Conservation (phyloP, 129 eudicot species). For the Lonicera japonica region DNA sequence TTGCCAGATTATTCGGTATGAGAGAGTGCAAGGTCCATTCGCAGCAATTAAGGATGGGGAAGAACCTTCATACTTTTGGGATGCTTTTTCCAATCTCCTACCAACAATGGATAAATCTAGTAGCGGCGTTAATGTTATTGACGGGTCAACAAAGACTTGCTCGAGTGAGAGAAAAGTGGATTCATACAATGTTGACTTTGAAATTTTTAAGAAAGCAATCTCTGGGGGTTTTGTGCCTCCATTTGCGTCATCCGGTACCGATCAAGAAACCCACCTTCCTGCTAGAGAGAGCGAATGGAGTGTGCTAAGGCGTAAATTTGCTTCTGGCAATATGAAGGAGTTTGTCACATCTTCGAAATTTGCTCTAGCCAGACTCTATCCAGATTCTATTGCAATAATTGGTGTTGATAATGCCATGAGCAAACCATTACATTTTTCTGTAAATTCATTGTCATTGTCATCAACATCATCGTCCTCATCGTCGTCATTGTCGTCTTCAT, state of each 20-base stretch:
- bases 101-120: slow-evolving; percentile 34
- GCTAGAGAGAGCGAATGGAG: slow-evolving; percentile 80
- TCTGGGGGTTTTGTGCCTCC: slow-evolving; percentile 73
- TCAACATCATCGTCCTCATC: slow-evolving; percentile 31
- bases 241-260: slow-evolving; percentile 49
- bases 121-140: slow-evolving; percentile 24
- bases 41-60: slow-evolving; percentile 68
- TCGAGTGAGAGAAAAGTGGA: slow-evolving; percentile 52
- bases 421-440: slow-evolving; percentile 20
- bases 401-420: slow-evolving; percentile 16
- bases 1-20: slow-evolving; percentile 74
- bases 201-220: slow-evolving; percentile 61
- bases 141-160: slow-evolving; percentile 23
- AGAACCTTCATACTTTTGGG: slow-evolving; percentile 72
- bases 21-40: slow-evolving; percentile 56
- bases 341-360: slow-evolving; percentile 54
- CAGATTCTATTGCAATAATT: slow-evolving; percentile 31
- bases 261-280: slow-evolving; percentile 62
- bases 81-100: slow-evolving; percentile 43
- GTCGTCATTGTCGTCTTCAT: slow-evolving; percentile 33
- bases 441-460: slow-evolving; percentile 28
- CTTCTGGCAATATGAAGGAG: slow-evolving; percentile 59
- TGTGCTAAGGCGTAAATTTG: slow-evolving; percentile 54
- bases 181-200: slow-evolving; percentile 59
- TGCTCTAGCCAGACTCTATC: slow-evolving; percentile 41